Evolutionary conservation across 2,329 filamentous ascomycete genomes (phyloP).

Genomic region (Cladosporium sp.): DNA sequence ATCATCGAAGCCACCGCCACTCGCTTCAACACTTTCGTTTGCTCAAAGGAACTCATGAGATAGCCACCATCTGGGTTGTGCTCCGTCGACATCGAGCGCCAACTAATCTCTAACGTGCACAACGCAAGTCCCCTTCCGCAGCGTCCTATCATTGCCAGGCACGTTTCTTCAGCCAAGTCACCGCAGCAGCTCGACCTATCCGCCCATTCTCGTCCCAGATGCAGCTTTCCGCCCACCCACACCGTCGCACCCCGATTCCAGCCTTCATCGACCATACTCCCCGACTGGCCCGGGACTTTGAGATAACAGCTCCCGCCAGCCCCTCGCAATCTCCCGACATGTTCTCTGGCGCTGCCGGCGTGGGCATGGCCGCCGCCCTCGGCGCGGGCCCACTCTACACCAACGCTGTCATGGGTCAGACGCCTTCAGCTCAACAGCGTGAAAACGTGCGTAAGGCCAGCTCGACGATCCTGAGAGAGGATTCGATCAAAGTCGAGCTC

Average conservation of each 20-base stretch:
- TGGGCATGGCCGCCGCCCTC: slow-evolving; percentile 28
- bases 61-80: slow-evolving; percentile 3
- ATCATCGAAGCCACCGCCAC: slow-evolving; percentile 27
- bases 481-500: slow-evolving; percentile 33
- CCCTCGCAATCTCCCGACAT: slow-evolving; percentile 36
- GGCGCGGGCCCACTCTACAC: slow-evolving; percentile 27
- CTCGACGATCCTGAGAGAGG: slow-evolving; percentile 32
- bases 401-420: slow-evolving; percentile 35
- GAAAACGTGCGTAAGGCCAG: slow-evolving; percentile 30
- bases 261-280: slow-evolving; percentile 41
- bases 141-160: slow-evolving; percentile 15
- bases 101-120: slow-evolving; percentile 6
- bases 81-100: slow-evolving; percentile 2
- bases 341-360: slow-evolving; percentile 25
- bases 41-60: slow-evolving; percentile 10
- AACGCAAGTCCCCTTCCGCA: not conserved
- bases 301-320: slow-evolving; percentile 31
- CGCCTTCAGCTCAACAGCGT: slow-evolving; percentile 29
- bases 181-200: slow-evolving; percentile 3
- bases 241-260: slow-evolving; percentile 33
- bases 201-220: slow-evolving; percentile 34
- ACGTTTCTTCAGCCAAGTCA: slow-evolving; percentile 16
- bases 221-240: slow-evolving; percentile 37
- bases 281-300: slow-evolving; percentile 27
- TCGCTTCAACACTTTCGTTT: slow-evolving; percentile 12